Conservation (phyloP, 371 early-diverging fungal species). For the Rhizopus sp. region DNA sequence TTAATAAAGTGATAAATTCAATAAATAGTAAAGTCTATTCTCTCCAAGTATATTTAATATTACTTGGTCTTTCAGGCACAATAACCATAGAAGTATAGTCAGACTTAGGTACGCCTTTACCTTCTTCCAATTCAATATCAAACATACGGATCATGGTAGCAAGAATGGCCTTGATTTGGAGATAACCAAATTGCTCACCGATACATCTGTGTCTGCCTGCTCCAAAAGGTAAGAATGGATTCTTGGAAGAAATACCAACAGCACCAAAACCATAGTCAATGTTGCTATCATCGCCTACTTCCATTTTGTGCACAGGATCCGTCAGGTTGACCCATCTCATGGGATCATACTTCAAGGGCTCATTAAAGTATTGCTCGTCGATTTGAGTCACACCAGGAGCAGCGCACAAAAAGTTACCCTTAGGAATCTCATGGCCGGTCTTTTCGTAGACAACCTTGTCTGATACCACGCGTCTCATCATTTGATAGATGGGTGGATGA, state of each 20-base stretch:
- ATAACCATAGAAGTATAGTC: constrained; percentile 94
- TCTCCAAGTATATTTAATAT: constrained; percentile 69
- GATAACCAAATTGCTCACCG: constrained; percentile 95
- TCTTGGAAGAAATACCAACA: constrained; percentile 70
- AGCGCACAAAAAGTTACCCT: constrained; percentile 86
- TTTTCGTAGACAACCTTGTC: constrained; percentile 67
- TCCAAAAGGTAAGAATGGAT: constrained; percentile 95
- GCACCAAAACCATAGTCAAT: constrained; percentile 87
- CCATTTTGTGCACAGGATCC: constrained; percentile 50
- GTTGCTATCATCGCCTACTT: constrained; percentile 68
- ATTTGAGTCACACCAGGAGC: constrained; percentile 84
- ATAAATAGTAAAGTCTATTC: constrained; percentile 28
- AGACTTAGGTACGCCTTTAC: constrained; percentile 74
- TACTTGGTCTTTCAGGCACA: constrained; percentile 73
- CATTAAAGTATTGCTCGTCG: constrained; percentile 76
- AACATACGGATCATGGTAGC: constrained; percentile 78
- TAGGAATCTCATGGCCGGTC: constrained; percentile 83
- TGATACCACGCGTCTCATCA: constrained; percentile 89
- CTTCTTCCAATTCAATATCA: constrained; percentile 59
- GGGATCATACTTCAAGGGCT: constrained; percentile 81
- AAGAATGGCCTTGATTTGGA: constrained; percentile 94
- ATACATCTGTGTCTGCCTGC: constrained; percentile 98
- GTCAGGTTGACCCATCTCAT: constrained; percentile 70
- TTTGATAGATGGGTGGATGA: constrained; percentile 90
- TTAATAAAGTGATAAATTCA: too few relatives aligned